Base-by-base conservation (phyloP, 768 basidiomycete species). In the Tephrocybe sp. region DNA sequence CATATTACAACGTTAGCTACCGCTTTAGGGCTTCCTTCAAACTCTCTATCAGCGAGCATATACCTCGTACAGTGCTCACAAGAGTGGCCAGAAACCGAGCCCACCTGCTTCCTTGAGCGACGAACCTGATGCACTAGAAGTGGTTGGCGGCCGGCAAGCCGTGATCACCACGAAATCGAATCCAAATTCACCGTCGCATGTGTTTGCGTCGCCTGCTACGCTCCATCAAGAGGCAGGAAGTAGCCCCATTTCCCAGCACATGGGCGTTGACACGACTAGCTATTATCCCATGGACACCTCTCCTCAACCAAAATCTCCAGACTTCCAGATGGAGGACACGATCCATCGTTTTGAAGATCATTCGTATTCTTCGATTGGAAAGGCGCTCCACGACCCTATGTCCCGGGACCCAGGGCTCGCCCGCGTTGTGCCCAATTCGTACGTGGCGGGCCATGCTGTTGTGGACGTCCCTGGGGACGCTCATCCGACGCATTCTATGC, bases 1-100 rank as follows among this genome's bases (percentile, higher is more conserved):
- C 18, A 32, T 18, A 2, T 5, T 9, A 28, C 25, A 25, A 34
- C 36, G 18, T 39, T 32, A 28, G 16, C 12, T 2, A 42, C 44
- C 9, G 9, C 22, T n/a, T 7, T 44, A 75, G 76, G 54, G 59
- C 16, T 70, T 71, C 28, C 65, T 78, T 6, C 64, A 68, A 40
- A 69, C 65, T 44, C 65, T 78, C 9, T 59, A 55, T 13, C 55
- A 61, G 24, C 69, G 75, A 11, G 76, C 76, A 1, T 56, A 62
- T 13, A 38, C 57, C 6, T 53, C 69, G 6, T 72, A 68, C 43
- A 42, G 57, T 7, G 57, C 65, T 1, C 67, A 59, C 32, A 64
- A 54, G 24, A 60, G 56, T 11, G 67, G 66, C n/a, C 53, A 55
- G n/a, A 53, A 51, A 16, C 52, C 40, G 4, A 24, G 13, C 12